Percentiles rank a stretch among this genome's conserved stretches.
phyloP scores from a whole-genome alignment of 331 rosid genomes.

The Spiraea crenata region DNA sequence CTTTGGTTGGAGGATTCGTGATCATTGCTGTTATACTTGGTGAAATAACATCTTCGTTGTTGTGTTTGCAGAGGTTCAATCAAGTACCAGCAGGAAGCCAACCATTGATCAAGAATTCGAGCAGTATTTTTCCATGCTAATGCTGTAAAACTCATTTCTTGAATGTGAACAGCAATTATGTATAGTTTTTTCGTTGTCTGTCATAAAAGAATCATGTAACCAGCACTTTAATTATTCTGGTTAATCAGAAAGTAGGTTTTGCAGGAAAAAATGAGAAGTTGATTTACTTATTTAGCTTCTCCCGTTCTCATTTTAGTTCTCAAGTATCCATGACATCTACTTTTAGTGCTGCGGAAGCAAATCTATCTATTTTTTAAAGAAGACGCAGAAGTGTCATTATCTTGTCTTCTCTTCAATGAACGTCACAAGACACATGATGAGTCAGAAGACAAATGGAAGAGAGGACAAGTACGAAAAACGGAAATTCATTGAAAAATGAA shows the following conservation, averaged over 20 bases:
- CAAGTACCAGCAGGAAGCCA: constrained; percentile 47
- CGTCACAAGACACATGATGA: no score
- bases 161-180: constrained; percentile 7
- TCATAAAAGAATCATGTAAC: constrained; percentile 10
- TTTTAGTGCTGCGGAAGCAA: background rate
- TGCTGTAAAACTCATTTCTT: constrained; percentile 47
- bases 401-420: no score
- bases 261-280: no score
- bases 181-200: constrained; percentile 7
- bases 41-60: background rate
- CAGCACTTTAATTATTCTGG: background rate
- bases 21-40: constrained; percentile 7
- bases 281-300: background rate
- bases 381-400: no score
- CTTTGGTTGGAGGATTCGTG: background rate
- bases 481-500: background rate
- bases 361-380: no score
- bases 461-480: background rate
- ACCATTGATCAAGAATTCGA: constrained; percentile 95
- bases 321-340: no score
- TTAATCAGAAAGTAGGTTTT: background rate
- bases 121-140: constrained; percentile 79
- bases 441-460: no score
- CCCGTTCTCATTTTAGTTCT: background rate
- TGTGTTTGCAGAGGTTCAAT: constrained; percentile 58